Evolutionary conservation across 2,329 filamentous ascomycete genomes (phyloP).

Genomic region (Mycosphaerella arachidis): DNA sequence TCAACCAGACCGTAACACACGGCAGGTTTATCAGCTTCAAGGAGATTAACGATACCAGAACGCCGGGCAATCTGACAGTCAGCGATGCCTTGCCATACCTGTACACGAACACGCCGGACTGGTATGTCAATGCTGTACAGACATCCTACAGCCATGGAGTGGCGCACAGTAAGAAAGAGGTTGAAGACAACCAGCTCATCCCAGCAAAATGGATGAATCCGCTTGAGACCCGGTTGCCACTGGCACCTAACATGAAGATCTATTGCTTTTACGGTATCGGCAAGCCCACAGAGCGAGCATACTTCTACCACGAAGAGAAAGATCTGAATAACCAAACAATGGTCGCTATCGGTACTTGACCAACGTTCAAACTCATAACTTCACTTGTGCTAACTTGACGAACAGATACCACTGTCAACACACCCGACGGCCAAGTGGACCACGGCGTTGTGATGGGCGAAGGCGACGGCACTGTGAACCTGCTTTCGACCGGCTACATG

Average conservation of each 20-base stretch:
- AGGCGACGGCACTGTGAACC: constrained; percentile 89
- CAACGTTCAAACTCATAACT: neutral
- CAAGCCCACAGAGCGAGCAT: constrained; percentile 86
- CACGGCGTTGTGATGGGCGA: constrained; percentile 94
- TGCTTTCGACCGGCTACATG: constrained; percentile 94
- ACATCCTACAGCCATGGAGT: constrained; percentile 83
- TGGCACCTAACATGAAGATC: constrained; percentile 85
- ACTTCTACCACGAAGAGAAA: constrained; percentile 77
- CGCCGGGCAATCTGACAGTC: constrained; percentile 70
- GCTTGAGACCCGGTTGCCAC: constrained; percentile 78
- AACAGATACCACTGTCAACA: constrained; percentile 64
- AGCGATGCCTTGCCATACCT: constrained; percentile 73
- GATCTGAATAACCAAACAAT: constrained; percentile 61
- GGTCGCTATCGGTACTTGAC: constrained; percentile 29
- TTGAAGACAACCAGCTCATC: constrained; percentile 59
- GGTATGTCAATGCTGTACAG: constrained; percentile 73
- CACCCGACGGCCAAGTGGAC: constrained; percentile 57
- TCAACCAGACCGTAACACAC: constrained; percentile 67
- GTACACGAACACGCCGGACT: constrained; percentile 71
- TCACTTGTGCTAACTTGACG: constrained; percentile 3
- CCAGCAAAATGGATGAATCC: constrained; percentile 87
- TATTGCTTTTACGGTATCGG: constrained; percentile 97
- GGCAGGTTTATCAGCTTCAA: constrained; percentile 85
- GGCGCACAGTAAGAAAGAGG: constrained; percentile 71
- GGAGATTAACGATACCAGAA: constrained; percentile 55